A percentile compares a stretch with the other conserved stretches of the same genome.
phyloP scores from a whole-genome alignment of 2,329 filamentous ascomycete species.

The Cladosporium sp. region DNA sequence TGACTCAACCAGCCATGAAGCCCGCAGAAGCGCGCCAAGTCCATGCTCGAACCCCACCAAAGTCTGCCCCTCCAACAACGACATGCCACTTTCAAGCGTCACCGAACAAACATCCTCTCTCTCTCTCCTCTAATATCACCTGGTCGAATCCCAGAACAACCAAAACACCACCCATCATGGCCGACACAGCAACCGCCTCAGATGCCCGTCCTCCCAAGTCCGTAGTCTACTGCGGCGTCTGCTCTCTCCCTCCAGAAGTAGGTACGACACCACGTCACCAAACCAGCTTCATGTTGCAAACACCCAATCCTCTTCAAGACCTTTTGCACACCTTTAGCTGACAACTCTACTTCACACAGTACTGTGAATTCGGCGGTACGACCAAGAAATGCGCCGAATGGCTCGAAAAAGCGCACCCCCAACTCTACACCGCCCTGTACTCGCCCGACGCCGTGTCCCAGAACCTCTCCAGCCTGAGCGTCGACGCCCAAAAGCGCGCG shows the following conservation, averaged over 20 bases:
- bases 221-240: slow-evolving; percentile 62
- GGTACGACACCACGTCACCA: slow-evolving; percentile 33
- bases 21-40: no score
- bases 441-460: slow-evolving; percentile 72
- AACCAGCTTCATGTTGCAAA: not conserved
- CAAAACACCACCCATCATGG: slow-evolving; percentile 21
- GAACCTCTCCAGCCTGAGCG: slow-evolving; percentile 77
- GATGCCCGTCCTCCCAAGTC: slow-evolving; percentile 43
- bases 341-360: slow-evolving; percentile 50
- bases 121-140: no score
- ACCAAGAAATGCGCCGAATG: slow-evolving; percentile 97
- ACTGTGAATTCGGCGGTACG: slow-evolving; percentile 97
- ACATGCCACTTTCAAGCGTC: no score
- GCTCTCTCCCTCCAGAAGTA: slow-evolving; percentile 65
- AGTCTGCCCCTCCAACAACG: slow-evolving; percentile 7
- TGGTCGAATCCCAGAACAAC: not conserved
- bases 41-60: slow-evolving; percentile 1
- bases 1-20: no score
- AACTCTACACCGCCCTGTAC: slow-evolving; percentile 76
- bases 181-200: slow-evolving; percentile 24
- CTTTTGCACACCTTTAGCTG: no score
- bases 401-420: slow-evolving; percentile 71
- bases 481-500: slow-evolving; percentile 90
- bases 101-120: slow-evolving; percentile 1
- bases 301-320: not conserved